Percentiles rank a stretch among this genome's conserved stretches.
These are phyloP conservation scores for Neonectria sp. DNA, from an alignment of 2,329 filamentous ascomycete genomes.

Conservation along the genomic window DNA sequence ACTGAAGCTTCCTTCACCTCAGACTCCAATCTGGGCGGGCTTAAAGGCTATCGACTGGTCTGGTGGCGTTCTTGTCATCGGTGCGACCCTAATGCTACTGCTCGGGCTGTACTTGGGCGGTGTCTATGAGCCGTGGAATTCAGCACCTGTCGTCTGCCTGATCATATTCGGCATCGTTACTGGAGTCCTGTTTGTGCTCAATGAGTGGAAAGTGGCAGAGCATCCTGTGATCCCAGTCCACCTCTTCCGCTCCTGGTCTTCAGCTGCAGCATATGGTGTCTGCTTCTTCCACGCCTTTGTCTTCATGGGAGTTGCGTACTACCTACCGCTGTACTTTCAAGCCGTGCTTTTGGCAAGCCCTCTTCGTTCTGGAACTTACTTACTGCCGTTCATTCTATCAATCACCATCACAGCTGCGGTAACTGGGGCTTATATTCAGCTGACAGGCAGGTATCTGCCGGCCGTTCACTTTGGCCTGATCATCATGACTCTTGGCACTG, in stretches of 20 bases:
- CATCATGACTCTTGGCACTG: slow-evolving; percentile 72
- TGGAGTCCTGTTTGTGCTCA: slow-evolving; percentile 68
- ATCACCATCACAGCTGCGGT: slow-evolving; percentile 60
- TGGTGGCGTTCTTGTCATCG: slow-evolving; percentile 75
- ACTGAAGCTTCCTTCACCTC: slow-evolving; percentile 77
- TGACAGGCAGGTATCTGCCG: slow-evolving; percentile 72
- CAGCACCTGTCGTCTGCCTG: slow-evolving; percentile 73
- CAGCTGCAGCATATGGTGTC: slow-evolving; percentile 68
- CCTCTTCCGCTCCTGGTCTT: slow-evolving; percentile 71
- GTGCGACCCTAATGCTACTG: slow-evolving; percentile 77
- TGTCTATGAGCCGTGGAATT: slow-evolving; percentile 72
- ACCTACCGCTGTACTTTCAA: slow-evolving; percentile 82
- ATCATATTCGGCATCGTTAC: slow-evolving; percentile 71
- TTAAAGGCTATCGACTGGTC: slow-evolving; percentile 73
- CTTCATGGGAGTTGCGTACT: slow-evolving; percentile 78
- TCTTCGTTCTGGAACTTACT: slow-evolving; percentile 72
- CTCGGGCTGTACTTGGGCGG: slow-evolving; percentile 81
- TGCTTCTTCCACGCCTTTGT: slow-evolving; percentile 66
- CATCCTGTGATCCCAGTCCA: slow-evolving; percentile 79
- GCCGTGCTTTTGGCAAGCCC: slow-evolving; percentile 74
- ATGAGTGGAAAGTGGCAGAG: slow-evolving; percentile 74
- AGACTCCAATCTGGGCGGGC: slow-evolving; percentile 73
- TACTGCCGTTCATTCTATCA: slow-evolving; percentile 73
- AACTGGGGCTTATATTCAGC: slow-evolving; percentile 61
- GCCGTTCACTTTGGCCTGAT: slow-evolving; percentile 68